Evolutionary conservation across 2,329 filamentous ascomycete species (phyloP), one percentile per base, ranked within the genome.

Genomic region (Sporothrix pseudoabietina): DNA sequence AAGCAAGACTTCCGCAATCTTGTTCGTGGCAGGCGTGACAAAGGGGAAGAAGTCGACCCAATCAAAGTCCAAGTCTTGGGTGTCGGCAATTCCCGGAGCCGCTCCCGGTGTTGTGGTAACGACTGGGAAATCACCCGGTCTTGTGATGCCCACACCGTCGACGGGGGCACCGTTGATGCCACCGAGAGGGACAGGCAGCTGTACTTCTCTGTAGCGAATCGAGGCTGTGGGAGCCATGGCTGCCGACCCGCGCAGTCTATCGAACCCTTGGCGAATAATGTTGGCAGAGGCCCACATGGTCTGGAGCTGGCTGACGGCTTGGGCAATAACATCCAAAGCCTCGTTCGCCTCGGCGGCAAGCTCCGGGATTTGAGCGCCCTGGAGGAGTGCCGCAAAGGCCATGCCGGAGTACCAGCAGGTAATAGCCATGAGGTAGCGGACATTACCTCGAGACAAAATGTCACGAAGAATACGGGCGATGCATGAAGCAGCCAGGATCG

Each of bases 11-110:
- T 71, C 57, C 19, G 69, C 69, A 12, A 63, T 71, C 6, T 35
- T 35, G 69, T 54, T 71, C 6, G 70, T 72, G 44, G 57, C 70
- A 12, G 70, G 59, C 14, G 70, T 72, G 59, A 72, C 59, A 44
- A 72, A 72, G 26, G 70, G 70, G 22, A 72, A 72, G 14, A 54
- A 63, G 44, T 72, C 70, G 10, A 65, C 59, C 70, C 70, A 72
- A 30, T 65, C 55, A 39, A 63, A 61, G 12, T 66, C 70, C 12
- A 35, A 12, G 59, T 72, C 59, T 9, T 71, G 54, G 5, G 55
- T 63, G 26, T 49, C 69, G 26, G 12, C 39, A 3, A 61, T 61
- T 6, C 54, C 69, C 1, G 54, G 69, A 10, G 54, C 69, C 4
- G 69, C 35, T 12, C 69, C 39, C 2, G 54, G 59, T 9, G 39